These are phyloP conservation scores for Lactifluus volemus DNA, from an alignment of 768 basidiomycete genomes.

Conservation along the genomic window DNA sequence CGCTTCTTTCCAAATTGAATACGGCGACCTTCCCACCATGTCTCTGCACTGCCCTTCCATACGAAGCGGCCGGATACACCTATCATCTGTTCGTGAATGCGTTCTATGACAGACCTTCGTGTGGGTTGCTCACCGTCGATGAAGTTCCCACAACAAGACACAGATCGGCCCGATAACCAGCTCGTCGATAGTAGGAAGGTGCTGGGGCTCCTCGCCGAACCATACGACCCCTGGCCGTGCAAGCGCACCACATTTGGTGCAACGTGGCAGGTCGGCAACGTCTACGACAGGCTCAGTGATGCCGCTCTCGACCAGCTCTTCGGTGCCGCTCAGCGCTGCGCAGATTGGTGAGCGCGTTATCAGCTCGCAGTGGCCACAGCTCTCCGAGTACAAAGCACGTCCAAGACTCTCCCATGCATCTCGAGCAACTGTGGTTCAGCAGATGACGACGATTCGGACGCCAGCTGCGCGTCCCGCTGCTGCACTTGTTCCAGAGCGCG, in stretches of 20 bases:
- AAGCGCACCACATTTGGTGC: conserved; percentile 26
- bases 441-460: neutral
- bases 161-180: conserved; percentile 27
- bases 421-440: conserved; percentile 30
- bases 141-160: conserved; percentile 35
- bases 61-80: conserved; percentile 31
- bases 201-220: conserved; percentile 31
- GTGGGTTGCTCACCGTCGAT: conserved; percentile 19
- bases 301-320: conserved; percentile 20
- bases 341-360: conserved; percentile 39
- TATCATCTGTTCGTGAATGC: conserved; percentile 5
- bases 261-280: conserved; percentile 28
- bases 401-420: conserved; percentile 56
- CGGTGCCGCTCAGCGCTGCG: conserved; percentile 36
- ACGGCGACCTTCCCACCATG: conserved; percentile 31
- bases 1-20: conserved; percentile 28
- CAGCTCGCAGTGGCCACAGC: conserved; percentile 34
- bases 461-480: neutral
- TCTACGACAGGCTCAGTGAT: conserved; percentile 22
- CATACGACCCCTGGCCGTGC: conserved; percentile 35
- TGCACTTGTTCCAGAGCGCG: conserved; percentile 29
- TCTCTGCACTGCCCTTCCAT: conserved; percentile 21
- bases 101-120: neutral
- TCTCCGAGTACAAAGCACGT: conserved; percentile 39
- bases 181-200: conserved; percentile 25